Conservation (phyloP, 2,329 filamentous ascomycete species). For the Phaeomoniella chlamydospora region DNA sequence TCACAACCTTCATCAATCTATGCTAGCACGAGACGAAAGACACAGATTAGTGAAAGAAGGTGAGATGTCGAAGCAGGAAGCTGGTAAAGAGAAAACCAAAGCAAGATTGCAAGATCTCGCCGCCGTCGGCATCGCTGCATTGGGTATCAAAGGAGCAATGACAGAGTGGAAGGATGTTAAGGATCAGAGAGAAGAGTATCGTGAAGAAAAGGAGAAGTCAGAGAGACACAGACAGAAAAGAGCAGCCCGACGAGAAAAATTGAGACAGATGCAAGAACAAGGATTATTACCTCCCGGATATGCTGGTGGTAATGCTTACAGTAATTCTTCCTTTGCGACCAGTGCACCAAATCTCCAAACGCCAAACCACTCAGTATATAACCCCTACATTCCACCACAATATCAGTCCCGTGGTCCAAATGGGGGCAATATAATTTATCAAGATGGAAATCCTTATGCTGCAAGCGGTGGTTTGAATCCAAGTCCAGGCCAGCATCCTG, state of each 20-base stretch:
- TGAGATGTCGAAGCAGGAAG: slow-evolving; percentile 48
- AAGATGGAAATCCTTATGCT: slow-evolving; percentile 1
- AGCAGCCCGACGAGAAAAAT: slow-evolving; percentile 10
- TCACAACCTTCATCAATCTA: slow-evolving; percentile 47
- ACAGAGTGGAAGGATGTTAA: slow-evolving; percentile 55
- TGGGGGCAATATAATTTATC: neutral
- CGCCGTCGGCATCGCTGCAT: slow-evolving; percentile 51
- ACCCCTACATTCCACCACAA: neutral
- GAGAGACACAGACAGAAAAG: slow-evolving; percentile 15
- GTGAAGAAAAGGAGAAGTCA: slow-evolving; percentile 37
- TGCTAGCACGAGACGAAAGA: slow-evolving; percentile 49
- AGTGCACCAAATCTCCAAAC: slow-evolving; percentile 1
- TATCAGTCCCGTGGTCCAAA: neutral
- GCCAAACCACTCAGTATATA: neutral
- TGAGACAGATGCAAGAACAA: slow-evolving; percentile 1
- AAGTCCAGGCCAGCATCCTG: neutral
- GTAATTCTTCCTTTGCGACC: neutral
- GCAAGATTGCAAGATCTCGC: slow-evolving; percentile 50
- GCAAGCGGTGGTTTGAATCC: neutral
- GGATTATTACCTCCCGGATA: neutral
- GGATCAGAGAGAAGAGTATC: slow-evolving; percentile 41
- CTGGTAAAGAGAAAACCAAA: slow-evolving; percentile 47
- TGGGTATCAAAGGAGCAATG: slow-evolving; percentile 53
- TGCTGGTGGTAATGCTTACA: no score
- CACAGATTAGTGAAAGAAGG: slow-evolving; percentile 46